A percentile compares a stretch with the other conserved stretches of the same genome.
Evolutionary conservation across 2,329 filamentous ascomycete species (phyloP).

Genomic region (Nemania bipapillata): DNA sequence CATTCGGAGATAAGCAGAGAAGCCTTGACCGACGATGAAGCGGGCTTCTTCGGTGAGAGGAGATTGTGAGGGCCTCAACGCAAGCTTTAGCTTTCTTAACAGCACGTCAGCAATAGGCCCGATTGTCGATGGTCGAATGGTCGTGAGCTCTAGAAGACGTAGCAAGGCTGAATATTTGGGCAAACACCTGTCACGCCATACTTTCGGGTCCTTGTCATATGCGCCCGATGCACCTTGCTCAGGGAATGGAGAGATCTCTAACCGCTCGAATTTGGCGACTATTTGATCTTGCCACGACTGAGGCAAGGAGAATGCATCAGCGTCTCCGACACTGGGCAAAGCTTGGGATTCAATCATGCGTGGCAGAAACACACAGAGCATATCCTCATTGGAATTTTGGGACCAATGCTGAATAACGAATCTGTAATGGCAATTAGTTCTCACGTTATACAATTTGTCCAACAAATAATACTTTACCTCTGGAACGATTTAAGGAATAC

Average conservation of each 20-base stretch:
- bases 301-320: conserved; percentile 67
- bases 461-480: conserved; percentile 64
- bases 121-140: conserved; percentile 73
- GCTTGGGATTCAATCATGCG: conserved; percentile 68
- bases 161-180: conserved; percentile 75
- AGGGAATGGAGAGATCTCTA: conserved; percentile 72
- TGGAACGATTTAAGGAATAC: conserved; percentile 85
- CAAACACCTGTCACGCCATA: conserved; percentile 71
- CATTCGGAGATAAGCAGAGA: conserved; percentile 76
- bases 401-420: conserved; percentile 82
- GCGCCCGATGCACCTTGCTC: conserved; percentile 63
- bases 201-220: conserved; percentile 70
- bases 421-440: conserved; percentile 58
- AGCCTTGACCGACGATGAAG: conserved; percentile 79
- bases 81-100: conserved; percentile 72
- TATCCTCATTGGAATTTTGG: conserved; percentile 70
- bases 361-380: conserved; percentile 75
- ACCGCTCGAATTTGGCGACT: conserved; percentile 72
- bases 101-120: conserved; percentile 73
- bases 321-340: conserved; percentile 64
- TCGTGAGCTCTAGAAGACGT: conserved; percentile 69
- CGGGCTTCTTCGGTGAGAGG: conserved; percentile 71
- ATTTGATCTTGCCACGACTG: conserved; percentile 80
- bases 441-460: neutral
- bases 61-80: conserved; percentile 69